phyloP scores from a whole-genome alignment of 2,329 filamentous ascomycete genomes.

The Pyrenophora tritici-repentis region DNA sequence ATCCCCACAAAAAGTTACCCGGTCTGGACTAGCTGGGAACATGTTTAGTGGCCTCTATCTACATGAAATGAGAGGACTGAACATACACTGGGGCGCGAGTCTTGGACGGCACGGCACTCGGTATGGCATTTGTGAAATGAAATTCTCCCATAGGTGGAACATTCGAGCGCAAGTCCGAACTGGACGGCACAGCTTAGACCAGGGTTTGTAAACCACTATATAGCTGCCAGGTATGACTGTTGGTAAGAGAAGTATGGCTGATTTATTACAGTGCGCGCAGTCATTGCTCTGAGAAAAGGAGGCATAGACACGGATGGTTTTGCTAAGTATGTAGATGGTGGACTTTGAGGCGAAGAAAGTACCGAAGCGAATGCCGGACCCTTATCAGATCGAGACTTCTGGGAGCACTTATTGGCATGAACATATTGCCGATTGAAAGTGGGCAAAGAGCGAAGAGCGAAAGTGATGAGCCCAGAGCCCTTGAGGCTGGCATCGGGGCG shows the following conservation, averaged over 20 bases:
- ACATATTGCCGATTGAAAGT: not conserved
- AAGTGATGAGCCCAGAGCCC: not conserved
- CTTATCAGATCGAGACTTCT: too few relatives aligned
- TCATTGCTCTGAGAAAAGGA: too few relatives aligned
- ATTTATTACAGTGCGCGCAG: too few relatives aligned
- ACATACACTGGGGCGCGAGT: not conserved
- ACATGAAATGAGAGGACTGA: conserved; percentile 3
- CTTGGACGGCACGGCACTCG: not conserved
- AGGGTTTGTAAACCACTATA: too few relatives aligned
- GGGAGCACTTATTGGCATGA: too few relatives aligned
- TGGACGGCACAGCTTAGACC: too few relatives aligned
- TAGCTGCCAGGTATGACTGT: too few relatives aligned
- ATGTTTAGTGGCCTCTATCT: conserved; percentile 3
- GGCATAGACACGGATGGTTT: too few relatives aligned
- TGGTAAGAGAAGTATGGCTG: too few relatives aligned
- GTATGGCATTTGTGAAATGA: not conserved
- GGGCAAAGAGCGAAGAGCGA: not conserved
- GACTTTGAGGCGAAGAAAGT: too few relatives aligned
- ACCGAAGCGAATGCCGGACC: too few relatives aligned
- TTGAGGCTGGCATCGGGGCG: not conserved
- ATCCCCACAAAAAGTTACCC: not conserved
- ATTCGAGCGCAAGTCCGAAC: not conserved
- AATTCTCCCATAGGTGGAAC: conserved; percentile 11
- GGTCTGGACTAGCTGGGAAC: conserved; percentile 1
- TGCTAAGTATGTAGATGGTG: too few relatives aligned